Percentiles rank a stretch among this genome's conserved stretches.
These are phyloP conservation scores for Candida taoyuanica DNA, from an alignment of 805 yeast species.

Conservation along the genomic window DNA sequence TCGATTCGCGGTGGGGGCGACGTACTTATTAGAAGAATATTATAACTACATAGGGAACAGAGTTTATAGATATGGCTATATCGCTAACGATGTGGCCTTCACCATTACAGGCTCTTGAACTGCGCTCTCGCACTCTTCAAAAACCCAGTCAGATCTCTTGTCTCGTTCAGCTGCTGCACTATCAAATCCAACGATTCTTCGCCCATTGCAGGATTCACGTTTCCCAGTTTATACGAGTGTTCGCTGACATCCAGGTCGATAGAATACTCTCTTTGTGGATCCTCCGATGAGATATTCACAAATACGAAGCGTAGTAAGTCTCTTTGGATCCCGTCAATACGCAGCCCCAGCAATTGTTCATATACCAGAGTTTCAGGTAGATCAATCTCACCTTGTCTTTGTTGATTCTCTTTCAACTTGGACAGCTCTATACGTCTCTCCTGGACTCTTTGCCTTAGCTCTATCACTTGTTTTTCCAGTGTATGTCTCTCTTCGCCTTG, in stretches of 20 bases:
- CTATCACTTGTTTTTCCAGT: slow-evolving; percentile 30
- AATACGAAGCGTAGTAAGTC: slow-evolving; percentile 47
- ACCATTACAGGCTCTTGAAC: slow-evolving; percentile 16
- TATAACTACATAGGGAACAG: background rate
- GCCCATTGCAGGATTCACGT: slow-evolving; percentile 36
- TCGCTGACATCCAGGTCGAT: slow-evolving; percentile 43
- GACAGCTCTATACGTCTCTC: slow-evolving; percentile 30
- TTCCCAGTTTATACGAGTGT: slow-evolving; percentile 34
- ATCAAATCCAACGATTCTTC: slow-evolving; percentile 18
- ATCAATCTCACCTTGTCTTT: slow-evolving; percentile 42
- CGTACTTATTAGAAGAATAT: too few relatives aligned
- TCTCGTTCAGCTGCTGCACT: slow-evolving; percentile 14
- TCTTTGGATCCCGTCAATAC: slow-evolving; percentile 45
- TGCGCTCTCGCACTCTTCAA: slow-evolving; percentile 19
- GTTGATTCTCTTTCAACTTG: slow-evolving; percentile 32
- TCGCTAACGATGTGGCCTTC: background rate
- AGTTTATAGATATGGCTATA: background rate
- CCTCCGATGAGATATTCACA: slow-evolving; percentile 40
- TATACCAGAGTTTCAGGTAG: slow-evolving; percentile 47
- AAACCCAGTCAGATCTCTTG: slow-evolving; percentile 21
- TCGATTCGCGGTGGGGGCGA: slow-evolving; percentile 1
- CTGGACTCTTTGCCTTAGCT: slow-evolving; percentile 30
- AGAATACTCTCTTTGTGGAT: slow-evolving; percentile 38
- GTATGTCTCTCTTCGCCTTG: slow-evolving; percentile 29
- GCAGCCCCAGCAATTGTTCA: slow-evolving; percentile 52